Evolutionary conservation across 306 rosid genomes (phyloP).

Genomic region (Rubus parviflorus): DNA sequence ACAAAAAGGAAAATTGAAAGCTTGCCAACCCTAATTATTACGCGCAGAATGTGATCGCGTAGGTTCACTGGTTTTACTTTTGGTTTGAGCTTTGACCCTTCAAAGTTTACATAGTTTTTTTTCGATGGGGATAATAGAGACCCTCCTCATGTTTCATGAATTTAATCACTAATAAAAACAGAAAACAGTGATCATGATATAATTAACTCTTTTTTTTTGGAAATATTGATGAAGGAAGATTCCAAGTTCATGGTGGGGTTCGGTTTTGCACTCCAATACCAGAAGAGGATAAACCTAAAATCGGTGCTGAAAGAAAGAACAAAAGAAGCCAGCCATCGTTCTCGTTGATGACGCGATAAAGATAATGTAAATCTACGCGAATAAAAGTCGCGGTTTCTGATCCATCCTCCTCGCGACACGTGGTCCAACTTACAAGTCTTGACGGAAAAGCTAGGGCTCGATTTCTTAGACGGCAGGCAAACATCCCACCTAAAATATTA

Average conservation of each 20-base stretch:
- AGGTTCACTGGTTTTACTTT: too few species aligned
- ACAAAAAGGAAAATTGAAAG: too few species aligned
- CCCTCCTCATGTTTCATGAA: not conserved
- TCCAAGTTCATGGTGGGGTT: not conserved
- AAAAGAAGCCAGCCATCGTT: not conserved
- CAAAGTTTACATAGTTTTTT: too few species aligned
- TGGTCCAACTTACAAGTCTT: constrained; percentile 1
- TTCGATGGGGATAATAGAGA: too few species aligned
- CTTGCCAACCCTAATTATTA: too few species aligned
- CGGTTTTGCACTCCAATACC: not conserved
- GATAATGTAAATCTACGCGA: not conserved
- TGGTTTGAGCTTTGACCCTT: too few species aligned
- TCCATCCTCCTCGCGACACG: constrained; percentile 13
- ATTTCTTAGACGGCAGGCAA: constrained; percentile 21
- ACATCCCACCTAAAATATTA: constrained; percentile 11
- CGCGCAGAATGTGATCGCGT: too few species aligned
- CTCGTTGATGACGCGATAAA: not conserved
- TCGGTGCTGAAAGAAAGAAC: constrained; percentile 9
- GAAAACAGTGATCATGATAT: too few species aligned
- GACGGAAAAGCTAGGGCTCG: not conserved
- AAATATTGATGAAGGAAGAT: not conserved
- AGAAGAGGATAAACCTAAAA: constrained; percentile 9
- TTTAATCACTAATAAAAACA: not conserved
- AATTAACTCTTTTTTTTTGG: too few species aligned
- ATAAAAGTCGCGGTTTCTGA: constrained; percentile 6